Evolutionary conservation across 2,329 filamentous ascomycete species (phyloP), one percentile per base, ranked within the genome.

Genomic region (Calonectria henricotiae): DNA sequence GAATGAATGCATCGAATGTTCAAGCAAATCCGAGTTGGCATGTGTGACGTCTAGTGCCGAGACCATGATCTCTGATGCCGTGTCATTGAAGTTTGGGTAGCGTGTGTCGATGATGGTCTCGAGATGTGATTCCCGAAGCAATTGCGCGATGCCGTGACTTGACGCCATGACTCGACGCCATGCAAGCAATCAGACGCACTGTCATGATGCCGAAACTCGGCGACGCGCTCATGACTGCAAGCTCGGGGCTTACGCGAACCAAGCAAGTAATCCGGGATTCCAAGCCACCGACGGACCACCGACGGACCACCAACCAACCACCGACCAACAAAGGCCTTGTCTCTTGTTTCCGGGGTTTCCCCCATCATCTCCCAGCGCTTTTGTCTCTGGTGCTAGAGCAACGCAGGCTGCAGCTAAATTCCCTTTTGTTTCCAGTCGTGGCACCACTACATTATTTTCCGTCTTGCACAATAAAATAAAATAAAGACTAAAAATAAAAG

Each of bases 121-220:
- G 32, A 39, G 51, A 58, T 58, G 49, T 4, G 5, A 23, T 15
- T 35, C 27, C 35, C 32, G 51, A 58, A 62, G 58, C 39, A 32
- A 41, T 44, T 41, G 58, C 32, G 41, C 37, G 20, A 30, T 43
- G 37, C 39, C 51, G 32, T 58, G 51, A 58, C 25, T 37, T 37
- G 43, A 46, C 43, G 43, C 43, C 43, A 23, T 20, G 43, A 30
- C 27, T 30, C 27, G 46, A 49, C 46, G 46, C 46, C 46, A 49
- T 51, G 25, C n/a, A 25, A 39, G 27, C 37, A n/a, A 20, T 39
- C 51, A 58, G 51, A 5, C n/a, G 35, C 51, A 37, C 47, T 9
- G 11, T 55, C 5, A 27, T 35, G n/a, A 17, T 30, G 23, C 46
- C 46, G 46, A 49, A 27, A 6, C 12, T 30, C 25, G 46, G 46